Percentiles rank a stretch among this genome's conserved stretches.
Evolutionary conservation across 2,329 filamentous ascomycete genomes (phyloP).

Genomic region (Hypoxylon sp.): DNA sequence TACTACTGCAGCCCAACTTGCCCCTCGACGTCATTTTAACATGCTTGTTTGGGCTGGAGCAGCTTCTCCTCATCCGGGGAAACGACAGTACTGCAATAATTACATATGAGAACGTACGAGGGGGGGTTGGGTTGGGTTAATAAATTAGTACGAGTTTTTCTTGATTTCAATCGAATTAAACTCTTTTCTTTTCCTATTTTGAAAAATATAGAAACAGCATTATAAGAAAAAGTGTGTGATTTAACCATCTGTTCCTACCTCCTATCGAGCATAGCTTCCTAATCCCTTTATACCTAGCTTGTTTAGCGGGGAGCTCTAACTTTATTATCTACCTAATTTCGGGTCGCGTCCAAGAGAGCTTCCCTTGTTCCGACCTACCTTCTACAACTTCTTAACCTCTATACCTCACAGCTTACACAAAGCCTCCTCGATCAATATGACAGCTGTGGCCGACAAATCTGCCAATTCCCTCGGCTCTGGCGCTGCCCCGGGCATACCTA

Average conservation of each 20-base stretch:
- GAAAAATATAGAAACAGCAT: constrained; percentile 2
- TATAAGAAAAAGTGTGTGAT: constrained; percentile 5
- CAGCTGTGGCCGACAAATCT: constrained; percentile 51
- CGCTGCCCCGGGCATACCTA: constrained; percentile 57
- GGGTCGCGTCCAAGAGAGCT: constrained; percentile 11
- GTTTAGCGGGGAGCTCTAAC: constrained; percentile 31
- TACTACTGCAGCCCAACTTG: constrained; percentile 29
- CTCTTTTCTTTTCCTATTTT: not conserved
- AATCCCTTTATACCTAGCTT: no score
- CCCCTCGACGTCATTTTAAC: constrained; percentile 46
- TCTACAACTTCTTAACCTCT: constrained; percentile 6
- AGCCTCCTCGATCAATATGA: constrained; percentile 47
- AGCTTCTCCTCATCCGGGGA: constrained; percentile 30
- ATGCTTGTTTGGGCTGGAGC: constrained; percentile 20
- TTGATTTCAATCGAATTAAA: constrained; percentile 12
- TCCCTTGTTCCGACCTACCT: constrained; percentile 13
- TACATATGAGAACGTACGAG: constrained; percentile 14
- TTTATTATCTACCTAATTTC: constrained; percentile 19
- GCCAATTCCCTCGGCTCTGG: constrained; percentile 53
- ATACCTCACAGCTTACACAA: no score
- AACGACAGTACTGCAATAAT: constrained; percentile 20
- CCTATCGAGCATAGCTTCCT: constrained; percentile 26
- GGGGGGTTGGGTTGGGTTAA: constrained; percentile 1
- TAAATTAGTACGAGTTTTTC: constrained; percentile 3
- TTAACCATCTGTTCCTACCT: constrained; percentile 6